Evolutionary conservation across 2,329 filamentous ascomycete species (phyloP).

Genomic region (Fusarium ambrosium): DNA sequence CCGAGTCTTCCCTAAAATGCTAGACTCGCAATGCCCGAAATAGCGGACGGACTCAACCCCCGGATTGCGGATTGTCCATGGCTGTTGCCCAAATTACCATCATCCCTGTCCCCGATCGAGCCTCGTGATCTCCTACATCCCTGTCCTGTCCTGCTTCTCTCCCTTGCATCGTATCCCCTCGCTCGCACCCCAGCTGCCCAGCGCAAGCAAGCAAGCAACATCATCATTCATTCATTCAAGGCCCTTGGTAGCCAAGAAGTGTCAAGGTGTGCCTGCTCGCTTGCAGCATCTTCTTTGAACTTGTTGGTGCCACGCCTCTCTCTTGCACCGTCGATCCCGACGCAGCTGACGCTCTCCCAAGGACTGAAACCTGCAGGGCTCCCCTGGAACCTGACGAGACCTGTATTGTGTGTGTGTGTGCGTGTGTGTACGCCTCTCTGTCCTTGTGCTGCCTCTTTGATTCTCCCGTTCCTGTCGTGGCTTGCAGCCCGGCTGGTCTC

Average conservation of each 20-base stretch:
- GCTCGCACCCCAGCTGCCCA: conserved; percentile 3
- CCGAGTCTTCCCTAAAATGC: conserved; percentile 20
- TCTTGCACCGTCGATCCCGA: conserved; percentile 34
- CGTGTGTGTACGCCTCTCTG: not conserved
- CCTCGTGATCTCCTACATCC: conserved; percentile 47
- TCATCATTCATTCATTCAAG: conserved; percentile 13
- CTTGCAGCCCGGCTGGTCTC: conserved; percentile 22
- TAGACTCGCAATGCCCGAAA: conserved; percentile 8
- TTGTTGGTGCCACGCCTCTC: conserved; percentile 21
- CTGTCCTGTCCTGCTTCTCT: conserved; percentile 33
- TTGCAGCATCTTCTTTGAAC: conserved; percentile 16
- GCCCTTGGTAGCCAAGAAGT: not conserved
- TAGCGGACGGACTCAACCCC: conserved; percentile 13
- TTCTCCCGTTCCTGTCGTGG: conserved; percentile 25
- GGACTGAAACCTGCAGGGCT: conserved; percentile 36
- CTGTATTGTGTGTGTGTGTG: not conserved
- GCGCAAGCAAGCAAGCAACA: not conserved
- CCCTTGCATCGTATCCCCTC: conserved; percentile 35
- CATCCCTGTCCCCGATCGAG: conserved; percentile 41
- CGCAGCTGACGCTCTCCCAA: conserved; percentile 35
- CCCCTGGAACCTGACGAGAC: conserved; percentile 11
- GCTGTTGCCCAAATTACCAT: conserved; percentile 34
- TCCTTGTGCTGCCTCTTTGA: conserved; percentile 3
- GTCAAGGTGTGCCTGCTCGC: not conserved
- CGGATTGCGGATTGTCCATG: conserved; percentile 23